These are phyloP conservation scores for Trametes punicea DNA, from an alignment of 768 basidiomycete species.

Conservation along the genomic window DNA sequence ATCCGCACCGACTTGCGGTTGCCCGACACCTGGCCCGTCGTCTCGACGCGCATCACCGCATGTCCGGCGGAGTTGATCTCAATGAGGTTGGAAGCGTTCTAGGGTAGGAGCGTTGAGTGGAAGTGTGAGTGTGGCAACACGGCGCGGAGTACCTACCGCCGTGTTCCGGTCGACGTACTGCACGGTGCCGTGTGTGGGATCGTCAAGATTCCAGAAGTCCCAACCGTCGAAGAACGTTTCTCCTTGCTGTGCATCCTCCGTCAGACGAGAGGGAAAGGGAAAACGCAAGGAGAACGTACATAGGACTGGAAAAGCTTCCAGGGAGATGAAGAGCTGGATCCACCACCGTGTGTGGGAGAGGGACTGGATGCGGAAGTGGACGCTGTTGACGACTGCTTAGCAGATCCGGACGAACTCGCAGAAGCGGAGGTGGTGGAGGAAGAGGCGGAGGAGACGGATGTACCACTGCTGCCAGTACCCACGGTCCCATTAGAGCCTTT, in stretches of 20 bases:
- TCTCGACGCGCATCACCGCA: conserved; percentile 88
- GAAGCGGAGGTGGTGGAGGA: neutral
- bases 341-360: conserved; percentile 14
- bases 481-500: neutral
- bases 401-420: conserved; percentile 14
- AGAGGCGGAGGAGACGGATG: conserved; percentile 5
- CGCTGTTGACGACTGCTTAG: conserved; percentile 16
- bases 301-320: conserved; percentile 56
- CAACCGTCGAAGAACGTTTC: conserved; percentile 79
- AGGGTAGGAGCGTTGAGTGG: neutral
- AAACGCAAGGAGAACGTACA: conserved; percentile 37
- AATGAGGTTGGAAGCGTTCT: conserved; percentile 59
- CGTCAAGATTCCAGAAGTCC: conserved; percentile 62
- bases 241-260: conserved; percentile 45
- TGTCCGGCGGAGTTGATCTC: conserved; percentile 67
- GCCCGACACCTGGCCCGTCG: conserved; percentile 61
- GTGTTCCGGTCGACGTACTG: conserved; percentile 61
- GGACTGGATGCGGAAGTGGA: conserved; percentile 10
- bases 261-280: neutral
- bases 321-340: conserved; percentile 20
- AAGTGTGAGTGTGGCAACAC: neutral
- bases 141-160: conserved; percentile 43
- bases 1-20: conserved; percentile 80
- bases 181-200: conserved; percentile 78
- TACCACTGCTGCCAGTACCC: conserved; percentile 4